phyloP scores from a whole-genome alignment of 2,329 filamentous ascomycete genomes.

The Keithomyces neogunnii region DNA sequence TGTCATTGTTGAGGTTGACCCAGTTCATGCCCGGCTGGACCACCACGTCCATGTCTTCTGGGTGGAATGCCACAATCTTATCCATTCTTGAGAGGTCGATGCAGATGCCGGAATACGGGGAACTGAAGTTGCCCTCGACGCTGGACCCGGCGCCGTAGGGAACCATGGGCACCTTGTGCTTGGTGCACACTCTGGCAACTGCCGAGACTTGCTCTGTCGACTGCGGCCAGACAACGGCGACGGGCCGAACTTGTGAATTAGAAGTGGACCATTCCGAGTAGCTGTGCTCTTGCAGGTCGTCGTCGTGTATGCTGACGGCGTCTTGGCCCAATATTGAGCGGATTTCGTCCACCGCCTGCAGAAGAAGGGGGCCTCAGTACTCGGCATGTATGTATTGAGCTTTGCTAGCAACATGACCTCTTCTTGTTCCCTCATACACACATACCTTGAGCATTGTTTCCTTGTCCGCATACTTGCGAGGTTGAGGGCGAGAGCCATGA shows the following conservation, averaged over 20 bases:
- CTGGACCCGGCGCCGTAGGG: constrained; percentile 68
- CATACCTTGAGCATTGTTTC: constrained; percentile 14
- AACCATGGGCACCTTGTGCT: constrained; percentile 60
- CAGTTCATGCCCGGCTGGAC: constrained; percentile 63
- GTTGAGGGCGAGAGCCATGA: neutral
- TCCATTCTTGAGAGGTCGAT: constrained; percentile 65
- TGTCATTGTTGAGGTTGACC: constrained; percentile 57
- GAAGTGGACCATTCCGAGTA: constrained; percentile 64
- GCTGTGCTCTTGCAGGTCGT: constrained; percentile 55
- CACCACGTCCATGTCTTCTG: constrained; percentile 62
- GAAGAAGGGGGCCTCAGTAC: neutral
- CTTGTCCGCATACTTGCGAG: constrained; percentile 14
- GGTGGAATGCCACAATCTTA: constrained; percentile 52
- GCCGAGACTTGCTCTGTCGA: constrained; percentile 55
- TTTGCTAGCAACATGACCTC: no score
- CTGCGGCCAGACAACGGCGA: constrained; percentile 56
- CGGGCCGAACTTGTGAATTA: constrained; percentile 54
- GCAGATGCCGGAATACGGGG: constrained; percentile 58
- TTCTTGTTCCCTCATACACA: no score
- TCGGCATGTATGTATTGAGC: neutral
- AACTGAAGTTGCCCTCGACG: constrained; percentile 63
- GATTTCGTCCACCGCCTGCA: constrained; percentile 12
- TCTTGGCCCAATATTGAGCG: constrained; percentile 39
- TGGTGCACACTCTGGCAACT: constrained; percentile 54
- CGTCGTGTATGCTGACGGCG: constrained; percentile 53